Evolutionary conservation across 2,329 filamentous ascomycete species (phyloP).

Genomic region (Penicillium sclerotigenum): DNA sequence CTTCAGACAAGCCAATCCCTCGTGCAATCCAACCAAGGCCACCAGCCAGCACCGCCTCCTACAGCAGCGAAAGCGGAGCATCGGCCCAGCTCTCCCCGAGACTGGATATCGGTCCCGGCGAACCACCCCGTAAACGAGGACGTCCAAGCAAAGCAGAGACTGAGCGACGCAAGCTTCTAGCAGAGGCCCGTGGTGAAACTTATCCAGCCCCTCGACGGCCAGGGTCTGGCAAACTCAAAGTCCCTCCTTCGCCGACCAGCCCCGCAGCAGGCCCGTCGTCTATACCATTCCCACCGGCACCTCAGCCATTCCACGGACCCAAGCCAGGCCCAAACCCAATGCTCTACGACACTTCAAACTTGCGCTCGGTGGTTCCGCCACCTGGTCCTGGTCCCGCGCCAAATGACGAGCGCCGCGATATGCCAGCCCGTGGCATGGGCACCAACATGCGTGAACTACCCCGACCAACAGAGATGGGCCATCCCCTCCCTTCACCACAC

Average conservation of each 20-base stretch:
- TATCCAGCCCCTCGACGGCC: constrained; percentile 37
- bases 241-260: constrained; percentile 31
- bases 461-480: constrained; percentile 25
- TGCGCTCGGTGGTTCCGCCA: constrained; percentile 17
- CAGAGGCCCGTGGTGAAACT: constrained; percentile 39
- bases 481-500: constrained; percentile 32
- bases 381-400: neutral
- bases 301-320: constrained; percentile 1
- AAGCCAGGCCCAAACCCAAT: constrained; percentile 6
- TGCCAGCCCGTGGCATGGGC: constrained; percentile 21
- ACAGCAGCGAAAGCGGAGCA: constrained; percentile 34
- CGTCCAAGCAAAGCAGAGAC: constrained; percentile 44
- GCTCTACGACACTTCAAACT: constrained; percentile 19
- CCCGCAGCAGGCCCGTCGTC: constrained; percentile 26
- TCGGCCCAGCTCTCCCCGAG: constrained; percentile 37
- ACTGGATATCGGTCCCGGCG: constrained; percentile 29
- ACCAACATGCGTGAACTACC: constrained; percentile 29
- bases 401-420: constrained; percentile 15
- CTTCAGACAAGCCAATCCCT: constrained; percentile 32
- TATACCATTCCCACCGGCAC: constrained; percentile 16
- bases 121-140: constrained; percentile 43
- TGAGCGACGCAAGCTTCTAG: constrained; percentile 38
- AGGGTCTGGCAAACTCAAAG: constrained; percentile 27
- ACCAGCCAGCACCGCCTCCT: constrained; percentile 31
- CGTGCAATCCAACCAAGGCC: constrained; percentile 44